Percentiles rank a stretch among this genome's conserved stretches.
phyloP scores from a whole-genome alignment of 768 basidiomycete species.

The Hydnum rufescens region DNA sequence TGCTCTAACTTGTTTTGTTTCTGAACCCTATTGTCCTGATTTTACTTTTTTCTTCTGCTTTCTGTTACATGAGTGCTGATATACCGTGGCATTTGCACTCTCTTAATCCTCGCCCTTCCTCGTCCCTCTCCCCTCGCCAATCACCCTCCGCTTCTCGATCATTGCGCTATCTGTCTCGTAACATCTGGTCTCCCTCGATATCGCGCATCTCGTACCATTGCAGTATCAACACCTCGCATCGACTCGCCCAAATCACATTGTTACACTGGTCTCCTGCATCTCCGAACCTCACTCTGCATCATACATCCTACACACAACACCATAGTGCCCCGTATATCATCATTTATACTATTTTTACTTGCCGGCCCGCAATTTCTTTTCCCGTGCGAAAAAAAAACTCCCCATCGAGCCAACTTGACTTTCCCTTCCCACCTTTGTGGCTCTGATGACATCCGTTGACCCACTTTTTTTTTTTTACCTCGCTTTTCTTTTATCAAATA shows the following conservation, averaged over 20 bases:
- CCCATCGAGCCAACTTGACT: too few species aligned
- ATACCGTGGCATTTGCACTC: neutral
- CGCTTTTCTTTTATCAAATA: neutral
- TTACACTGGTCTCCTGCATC: too few species aligned
- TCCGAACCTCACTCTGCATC: too few species aligned
- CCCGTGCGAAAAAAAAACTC: too few species aligned
- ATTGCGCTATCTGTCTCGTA: neutral
- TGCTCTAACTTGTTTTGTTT: too few species aligned
- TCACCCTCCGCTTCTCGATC: neutral
- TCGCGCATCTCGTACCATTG: neutral
- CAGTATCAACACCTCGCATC: too few species aligned
- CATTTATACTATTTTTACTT: neutral
- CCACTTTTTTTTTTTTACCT: neutral
- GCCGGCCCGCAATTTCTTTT: neutral
- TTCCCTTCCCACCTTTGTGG: neutral
- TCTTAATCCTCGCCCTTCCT: neutral
- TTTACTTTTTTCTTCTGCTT: neutral
- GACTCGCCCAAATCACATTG: too few species aligned
- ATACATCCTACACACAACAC: too few species aligned
- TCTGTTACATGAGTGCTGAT: neutral
- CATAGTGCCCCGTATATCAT: neutral
- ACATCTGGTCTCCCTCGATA: neutral
- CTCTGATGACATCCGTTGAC: neutral
- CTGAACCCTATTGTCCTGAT: too few species aligned
- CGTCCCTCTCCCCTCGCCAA: too few species aligned